Evolutionary conservation across 1,284 basidiomycete genomes (phyloP).

Genomic region (Leccinum huronense): DNA sequence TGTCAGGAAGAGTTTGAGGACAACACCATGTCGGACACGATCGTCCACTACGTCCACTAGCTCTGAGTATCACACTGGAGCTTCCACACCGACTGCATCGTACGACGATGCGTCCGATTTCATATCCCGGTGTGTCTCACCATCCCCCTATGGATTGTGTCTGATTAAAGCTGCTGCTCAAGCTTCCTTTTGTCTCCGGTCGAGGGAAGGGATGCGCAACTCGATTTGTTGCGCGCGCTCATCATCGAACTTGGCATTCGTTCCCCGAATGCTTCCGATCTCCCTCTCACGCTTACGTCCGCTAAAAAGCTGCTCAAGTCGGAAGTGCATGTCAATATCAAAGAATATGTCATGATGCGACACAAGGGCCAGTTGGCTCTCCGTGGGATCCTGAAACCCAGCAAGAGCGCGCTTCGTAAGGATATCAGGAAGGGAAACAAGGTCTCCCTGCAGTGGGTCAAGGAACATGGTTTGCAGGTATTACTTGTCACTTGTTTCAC

Average conservation of each 20-base stretch:
- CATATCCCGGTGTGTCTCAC: constrained; percentile 28
- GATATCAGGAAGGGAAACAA: constrained; percentile 52
- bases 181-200: constrained; percentile 26
- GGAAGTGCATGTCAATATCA: constrained; percentile 65
- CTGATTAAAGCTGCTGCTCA: constrained; percentile 9
- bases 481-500: constrained; percentile 48
- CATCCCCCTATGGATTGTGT: not conserved
- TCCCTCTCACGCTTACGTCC: constrained; percentile 58
- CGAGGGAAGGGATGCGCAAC: constrained; percentile 41
- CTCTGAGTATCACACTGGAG: constrained; percentile 13
- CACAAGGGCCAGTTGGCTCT: constrained; percentile 62
- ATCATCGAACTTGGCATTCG: constrained; percentile 57
- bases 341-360: constrained; percentile 68
- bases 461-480: constrained; percentile 61
- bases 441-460: constrained; percentile 55
- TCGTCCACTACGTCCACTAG: constrained; percentile 12
- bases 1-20: constrained; percentile 4
- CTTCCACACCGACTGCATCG: constrained; percentile 17
- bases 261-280: constrained; percentile 34
- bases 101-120: constrained; percentile 32
- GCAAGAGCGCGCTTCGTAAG: constrained; percentile 55
- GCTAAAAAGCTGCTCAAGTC: constrained; percentile 64
- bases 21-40: constrained; percentile 2
- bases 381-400: constrained; percentile 59
- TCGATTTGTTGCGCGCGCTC: constrained; percentile 51